Base-by-base conservation (phyloP, 768 basidiomycete genomes). In the Agaricus blazei region DNA sequence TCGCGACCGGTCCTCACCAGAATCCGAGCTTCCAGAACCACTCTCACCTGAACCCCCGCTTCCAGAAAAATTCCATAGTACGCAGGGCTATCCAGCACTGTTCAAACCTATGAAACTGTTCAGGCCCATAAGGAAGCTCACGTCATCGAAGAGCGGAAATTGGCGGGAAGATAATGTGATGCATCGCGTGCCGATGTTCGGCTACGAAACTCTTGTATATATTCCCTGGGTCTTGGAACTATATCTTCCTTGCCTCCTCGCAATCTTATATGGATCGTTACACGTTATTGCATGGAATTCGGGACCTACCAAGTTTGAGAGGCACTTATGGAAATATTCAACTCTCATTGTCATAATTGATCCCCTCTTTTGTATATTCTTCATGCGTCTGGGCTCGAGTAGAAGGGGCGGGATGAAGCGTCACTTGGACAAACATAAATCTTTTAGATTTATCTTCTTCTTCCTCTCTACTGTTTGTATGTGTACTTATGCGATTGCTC, bases 131-230 rank as follows among this genome's bases (percentile, higher is more conserved):
- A 19, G 19, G 19, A 19, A 19, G 19, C 19, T 19, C 19, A 19
- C 19, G 19, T 19, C 19, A 19, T 19, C 19, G 19, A 19, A 19
- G 19, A 19, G 19, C 19, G 19, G 19, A 19, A 19, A 19, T 19
- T 19, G 19, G 19, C 19, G 19, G 19, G 19, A 19, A 19, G 19
- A 19, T 19, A 19, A 36, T 42, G 5, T 51, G 42, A 14, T 40
- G 50, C 28, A 26, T 51, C 26, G 26, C 50, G 6, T 51, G 42
- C 27, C 50, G 41, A 51, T 51, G 50, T 51, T 51, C 27, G n/a
- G 27, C 26, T 28, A 51, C 8, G 50, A 41, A 36, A 51, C 4
- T 6, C 26, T 42, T 8, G 50, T 12, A 37, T 29, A 41, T 8
- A 1, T n/a, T 3, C 14, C 27, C 19, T n/a, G 40, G 6, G 50